Percentiles rank a stretch among this genome's conserved stretches.
These are phyloP conservation scores for Saccharomyces hybrid DNA, from an alignment of 1,139 yeast genomes.

Conservation along the genomic window DNA sequence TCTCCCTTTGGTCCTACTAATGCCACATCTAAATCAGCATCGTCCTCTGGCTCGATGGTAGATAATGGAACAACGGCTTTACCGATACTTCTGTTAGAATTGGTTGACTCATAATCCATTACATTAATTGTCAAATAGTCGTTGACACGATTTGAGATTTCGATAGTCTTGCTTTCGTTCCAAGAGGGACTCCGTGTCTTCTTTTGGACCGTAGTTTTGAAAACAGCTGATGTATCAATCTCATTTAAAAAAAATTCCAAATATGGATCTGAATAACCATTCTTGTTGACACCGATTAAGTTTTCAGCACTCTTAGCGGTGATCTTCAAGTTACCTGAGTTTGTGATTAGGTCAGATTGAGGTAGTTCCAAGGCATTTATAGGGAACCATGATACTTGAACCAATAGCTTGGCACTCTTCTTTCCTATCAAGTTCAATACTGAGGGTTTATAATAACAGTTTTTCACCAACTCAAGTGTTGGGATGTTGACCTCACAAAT, in stretches of 20 bases:
- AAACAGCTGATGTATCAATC: slow-evolving; percentile 39
- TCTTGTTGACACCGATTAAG: slow-evolving; percentile 71
- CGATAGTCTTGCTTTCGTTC: slow-evolving; percentile 52
- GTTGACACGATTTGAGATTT: slow-evolving; percentile 51
- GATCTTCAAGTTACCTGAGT: slow-evolving; percentile 64
- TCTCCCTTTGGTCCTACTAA: slow-evolving; percentile 42
- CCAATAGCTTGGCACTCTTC: slow-evolving; percentile 40
- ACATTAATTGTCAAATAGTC: slow-evolving; percentile 51
- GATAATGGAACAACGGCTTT: slow-evolving; percentile 50
- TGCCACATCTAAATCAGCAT: slow-evolving; percentile 45
- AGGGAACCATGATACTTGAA: slow-evolving; percentile 76
- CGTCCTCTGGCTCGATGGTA: slow-evolving; percentile 50
- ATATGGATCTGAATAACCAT: slow-evolving; percentile 90
- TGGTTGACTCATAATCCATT: slow-evolving; percentile 88
- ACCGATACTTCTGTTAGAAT: slow-evolving; percentile 74
- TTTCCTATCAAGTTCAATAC: slow-evolving; percentile 44
- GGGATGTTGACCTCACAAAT: slow-evolving; percentile 60
- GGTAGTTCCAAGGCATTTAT: slow-evolving; percentile 53
- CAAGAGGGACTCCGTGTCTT: slow-evolving; percentile 79
- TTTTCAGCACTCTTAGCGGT: slow-evolving; percentile 55
- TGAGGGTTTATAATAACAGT: slow-evolving; percentile 53
- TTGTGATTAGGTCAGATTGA: slow-evolving; percentile 62
- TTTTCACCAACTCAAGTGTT: slow-evolving; percentile 56
- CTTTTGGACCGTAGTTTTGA: slow-evolving; percentile 71
- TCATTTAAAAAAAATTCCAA: slow-evolving; percentile 58